phyloP scores from a whole-genome alignment of 371 early-diverging fungal genomes.

The Circinella umbellata region DNA sequence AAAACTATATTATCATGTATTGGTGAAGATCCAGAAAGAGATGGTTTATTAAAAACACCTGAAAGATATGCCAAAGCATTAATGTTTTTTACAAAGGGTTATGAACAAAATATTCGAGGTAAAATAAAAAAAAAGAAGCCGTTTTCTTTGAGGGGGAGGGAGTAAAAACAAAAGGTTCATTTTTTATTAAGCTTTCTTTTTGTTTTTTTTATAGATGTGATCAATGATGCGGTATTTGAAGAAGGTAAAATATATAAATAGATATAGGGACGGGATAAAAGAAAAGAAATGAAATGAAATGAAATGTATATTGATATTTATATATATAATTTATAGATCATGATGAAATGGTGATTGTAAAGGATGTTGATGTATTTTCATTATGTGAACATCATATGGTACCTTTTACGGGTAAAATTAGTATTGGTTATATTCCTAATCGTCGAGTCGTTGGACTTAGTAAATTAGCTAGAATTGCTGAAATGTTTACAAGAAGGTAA shows the following conservation, averaged over 20 bases:
- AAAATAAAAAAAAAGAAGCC: too few relatives aligned
- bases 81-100: constrained; percentile 96
- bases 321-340: constrained; percentile 65
- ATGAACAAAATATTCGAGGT: constrained; percentile 86
- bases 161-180: background rate
- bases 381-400: constrained; percentile 99
- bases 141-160: too few relatives aligned
- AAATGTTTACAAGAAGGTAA: constrained; percentile 89
- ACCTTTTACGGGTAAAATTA: constrained; percentile 95
- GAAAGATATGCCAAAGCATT: constrained; percentile 97
- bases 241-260: constrained; percentile 86
- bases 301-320: background rate
- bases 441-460: constrained; percentile 93
- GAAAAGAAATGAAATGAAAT: too few relatives aligned
- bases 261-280: background rate
- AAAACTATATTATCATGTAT: constrained; percentile 88
- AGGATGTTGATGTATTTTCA: constrained; percentile 93
- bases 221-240: constrained; percentile 94
- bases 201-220: constrained; percentile 63
- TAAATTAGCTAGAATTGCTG: constrained; percentile 97
- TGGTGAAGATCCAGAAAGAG: constrained; percentile 95
- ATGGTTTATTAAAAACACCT: constrained; percentile 96
- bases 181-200: background rate
- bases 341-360: constrained; percentile 98
- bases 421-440: constrained; percentile 97